phyloP scores from a whole-genome alignment of 2,329 filamentous ascomycete genomes.

The Neopestalotiopsis sp. region DNA sequence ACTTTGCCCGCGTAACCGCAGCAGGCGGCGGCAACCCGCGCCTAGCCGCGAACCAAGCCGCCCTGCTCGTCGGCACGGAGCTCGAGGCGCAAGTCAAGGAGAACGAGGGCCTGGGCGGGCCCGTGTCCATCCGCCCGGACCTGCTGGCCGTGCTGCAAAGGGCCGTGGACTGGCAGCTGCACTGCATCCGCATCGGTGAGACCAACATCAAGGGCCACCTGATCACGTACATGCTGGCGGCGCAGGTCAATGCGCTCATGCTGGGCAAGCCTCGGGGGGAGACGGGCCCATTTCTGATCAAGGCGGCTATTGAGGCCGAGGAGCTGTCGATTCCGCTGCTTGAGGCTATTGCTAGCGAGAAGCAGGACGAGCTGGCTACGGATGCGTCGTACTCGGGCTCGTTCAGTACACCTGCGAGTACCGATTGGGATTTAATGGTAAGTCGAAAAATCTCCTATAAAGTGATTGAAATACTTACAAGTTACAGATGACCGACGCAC shows the following conservation, averaged over 20 bases:
- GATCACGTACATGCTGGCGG: background rate
- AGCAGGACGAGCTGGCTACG: background rate
- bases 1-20: slow-evolving; percentile 44
- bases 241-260: background rate
- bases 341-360: background rate
- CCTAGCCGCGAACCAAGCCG: slow-evolving; percentile 38
- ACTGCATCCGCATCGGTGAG: slow-evolving; percentile 40
- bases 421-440: slow-evolving; percentile 16
- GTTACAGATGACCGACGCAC: background rate
- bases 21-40: slow-evolving; percentile 50
- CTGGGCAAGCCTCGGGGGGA: background rate
- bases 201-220: slow-evolving; percentile 18
- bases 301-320: slow-evolving; percentile 2
- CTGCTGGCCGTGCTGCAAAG: slow-evolving; percentile 49
- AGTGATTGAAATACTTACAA: background rate
- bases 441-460: background rate
- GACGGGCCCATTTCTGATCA: background rate
- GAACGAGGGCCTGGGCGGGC: slow-evolving; percentile 43
- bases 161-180: slow-evolving; percentile 44
- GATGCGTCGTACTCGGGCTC: background rate
- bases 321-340: background rate
- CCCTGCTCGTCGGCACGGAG: slow-evolving; percentile 46
- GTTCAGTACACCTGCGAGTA: background rate
- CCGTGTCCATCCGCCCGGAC: slow-evolving; percentile 43
- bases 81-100: slow-evolving; percentile 47